Evolutionary conservation across 805 yeast species (phyloP).

Genomic region (Teunomyces kruisii): DNA sequence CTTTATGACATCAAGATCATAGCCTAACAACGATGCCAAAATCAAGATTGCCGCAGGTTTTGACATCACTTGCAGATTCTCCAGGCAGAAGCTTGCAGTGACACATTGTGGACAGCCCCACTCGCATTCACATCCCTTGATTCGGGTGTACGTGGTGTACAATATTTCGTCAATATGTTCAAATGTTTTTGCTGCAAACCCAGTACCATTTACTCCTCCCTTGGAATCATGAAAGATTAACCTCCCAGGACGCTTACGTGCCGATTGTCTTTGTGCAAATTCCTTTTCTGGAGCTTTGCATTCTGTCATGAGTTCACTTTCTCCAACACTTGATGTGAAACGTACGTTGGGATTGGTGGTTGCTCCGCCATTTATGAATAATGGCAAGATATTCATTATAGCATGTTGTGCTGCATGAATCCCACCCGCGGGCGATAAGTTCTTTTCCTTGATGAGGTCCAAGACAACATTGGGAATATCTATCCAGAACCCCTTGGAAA

Average conservation of each 20-base stretch:
- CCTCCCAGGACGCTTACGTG: conserved; percentile 81
- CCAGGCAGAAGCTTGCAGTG: conserved; percentile 80
- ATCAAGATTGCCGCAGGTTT: conserved; percentile 82
- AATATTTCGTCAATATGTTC: conserved; percentile 72
- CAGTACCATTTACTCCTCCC: conserved; percentile 80
- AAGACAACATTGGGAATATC: conserved; percentile 74
- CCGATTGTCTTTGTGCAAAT: conserved; percentile 72
- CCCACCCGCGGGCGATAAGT: conserved; percentile 77
- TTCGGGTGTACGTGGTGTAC: conserved; percentile 54
- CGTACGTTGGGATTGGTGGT: conserved; percentile 42
- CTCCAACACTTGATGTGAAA: conserved; percentile 30
- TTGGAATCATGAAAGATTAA: conserved; percentile 79
- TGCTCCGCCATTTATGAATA: conserved; percentile 67
- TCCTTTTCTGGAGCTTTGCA: conserved; percentile 98
- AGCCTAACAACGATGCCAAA: conserved; percentile 59
- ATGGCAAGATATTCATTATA: conserved; percentile 73
- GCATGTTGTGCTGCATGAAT: conserved; percentile 98
- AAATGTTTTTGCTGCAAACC: conserved; percentile 76
- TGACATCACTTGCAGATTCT: conserved; percentile 77
- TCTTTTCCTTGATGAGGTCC: conserved; percentile 54
- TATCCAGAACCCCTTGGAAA: conserved; percentile 87
- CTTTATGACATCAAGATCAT: conserved; percentile 40
- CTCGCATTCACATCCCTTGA: conserved; percentile 66
- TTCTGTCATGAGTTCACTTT: conserved; percentile 77
- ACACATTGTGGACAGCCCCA: conserved; percentile 87